These are phyloP conservation scores for Guadua angustifolia DNA, from an alignment of 176 grass and related monocot genomes.

Conservation along the genomic window DNA sequence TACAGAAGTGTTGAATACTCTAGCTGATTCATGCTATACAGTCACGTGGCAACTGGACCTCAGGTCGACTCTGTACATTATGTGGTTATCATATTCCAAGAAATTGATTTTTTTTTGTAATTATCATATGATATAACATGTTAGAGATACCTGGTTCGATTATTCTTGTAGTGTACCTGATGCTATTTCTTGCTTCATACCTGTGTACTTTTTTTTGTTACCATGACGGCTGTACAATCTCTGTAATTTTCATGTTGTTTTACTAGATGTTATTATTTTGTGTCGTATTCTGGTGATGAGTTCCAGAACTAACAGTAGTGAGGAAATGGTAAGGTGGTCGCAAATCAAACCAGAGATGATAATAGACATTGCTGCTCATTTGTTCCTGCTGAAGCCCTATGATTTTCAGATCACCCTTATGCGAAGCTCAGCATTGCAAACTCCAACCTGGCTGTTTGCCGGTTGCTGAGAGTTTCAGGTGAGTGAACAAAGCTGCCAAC, in stretches of 20 bases:
- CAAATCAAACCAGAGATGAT: neutral
- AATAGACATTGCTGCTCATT: neutral
- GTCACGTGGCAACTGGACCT: slow-evolving; percentile 14
- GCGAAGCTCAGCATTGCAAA: neutral
- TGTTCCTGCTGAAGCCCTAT: neutral
- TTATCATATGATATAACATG: slow-evolving; percentile 7
- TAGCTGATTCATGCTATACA: slow-evolving; percentile 21
- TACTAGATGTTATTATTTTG: slow-evolving; percentile 10
- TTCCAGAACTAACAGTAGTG: neutral
- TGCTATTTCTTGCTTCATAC: slow-evolving; percentile 25
- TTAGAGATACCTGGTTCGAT: neutral
- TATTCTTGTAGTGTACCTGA: slow-evolving; percentile 5
- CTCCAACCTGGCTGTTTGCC: neutral
- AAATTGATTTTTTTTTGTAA: neutral
- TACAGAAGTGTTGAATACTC: slow-evolving; percentile 11
- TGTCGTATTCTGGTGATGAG: neutral
- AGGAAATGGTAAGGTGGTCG: neutral
- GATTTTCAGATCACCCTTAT: neutral
- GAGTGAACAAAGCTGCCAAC: neutral
- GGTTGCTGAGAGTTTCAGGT: neutral
- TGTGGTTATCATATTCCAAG: slow-evolving; percentile 24
- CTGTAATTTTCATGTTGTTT: slow-evolving; percentile 5
- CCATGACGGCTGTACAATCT: neutral
- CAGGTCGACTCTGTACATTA: slow-evolving; percentile 23
- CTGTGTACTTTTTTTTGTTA: neutral